These are phyloP conservation scores for Pinus tabuliformis DNA, from an alignment of 75 land plant species.

Conservation along the genomic window DNA sequence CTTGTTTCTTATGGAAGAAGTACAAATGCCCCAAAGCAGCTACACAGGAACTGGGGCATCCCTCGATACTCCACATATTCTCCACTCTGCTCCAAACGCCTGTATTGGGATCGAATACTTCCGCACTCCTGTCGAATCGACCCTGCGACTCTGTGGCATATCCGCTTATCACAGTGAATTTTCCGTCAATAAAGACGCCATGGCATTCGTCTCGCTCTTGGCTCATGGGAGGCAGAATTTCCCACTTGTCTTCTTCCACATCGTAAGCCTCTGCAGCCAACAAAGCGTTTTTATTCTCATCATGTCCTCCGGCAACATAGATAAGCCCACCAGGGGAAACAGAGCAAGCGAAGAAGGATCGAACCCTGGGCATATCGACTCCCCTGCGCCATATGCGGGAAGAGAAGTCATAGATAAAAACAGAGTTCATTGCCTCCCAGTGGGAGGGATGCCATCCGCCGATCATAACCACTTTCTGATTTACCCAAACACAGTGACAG, in stretches of 20 bases:
- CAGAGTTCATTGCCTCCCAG: slow-evolving; percentile 17
- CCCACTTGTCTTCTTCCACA: slow-evolving; percentile 41
- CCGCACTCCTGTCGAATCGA: slow-evolving; percentile 36
- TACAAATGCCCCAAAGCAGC: neutral
- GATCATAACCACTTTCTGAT: slow-evolving; percentile 31
- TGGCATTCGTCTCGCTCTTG: slow-evolving; percentile 72
- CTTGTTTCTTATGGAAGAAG: neutral
- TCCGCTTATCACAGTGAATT: slow-evolving; percentile 65
- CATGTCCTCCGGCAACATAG: slow-evolving; percentile 80
- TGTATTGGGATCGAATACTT: slow-evolving; percentile 24
- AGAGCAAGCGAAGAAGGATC: slow-evolving; percentile 64
- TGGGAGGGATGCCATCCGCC: slow-evolving; percentile 50
- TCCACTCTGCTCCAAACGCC: slow-evolving; percentile 49
- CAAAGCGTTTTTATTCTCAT: slow-evolving; percentile 68
- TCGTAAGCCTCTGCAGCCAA: slow-evolving; percentile 47
- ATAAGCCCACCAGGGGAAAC: slow-evolving; percentile 14
- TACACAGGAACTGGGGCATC: neutral
- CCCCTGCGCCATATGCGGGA: slow-evolving; percentile 43
- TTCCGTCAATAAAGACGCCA: slow-evolving; percentile 33
- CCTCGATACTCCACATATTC: slow-evolving; percentile 26
- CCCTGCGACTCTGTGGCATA: slow-evolving; percentile 70
- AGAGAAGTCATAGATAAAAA: slow-evolving; percentile 37
- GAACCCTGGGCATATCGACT: slow-evolving; percentile 29
- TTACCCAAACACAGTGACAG: slow-evolving; percentile 25
- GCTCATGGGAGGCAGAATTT: slow-evolving; percentile 38